Conservation (phyloP, 2,329 filamentous ascomycete species). For the Microcyclospora tardicrescens region DNA sequence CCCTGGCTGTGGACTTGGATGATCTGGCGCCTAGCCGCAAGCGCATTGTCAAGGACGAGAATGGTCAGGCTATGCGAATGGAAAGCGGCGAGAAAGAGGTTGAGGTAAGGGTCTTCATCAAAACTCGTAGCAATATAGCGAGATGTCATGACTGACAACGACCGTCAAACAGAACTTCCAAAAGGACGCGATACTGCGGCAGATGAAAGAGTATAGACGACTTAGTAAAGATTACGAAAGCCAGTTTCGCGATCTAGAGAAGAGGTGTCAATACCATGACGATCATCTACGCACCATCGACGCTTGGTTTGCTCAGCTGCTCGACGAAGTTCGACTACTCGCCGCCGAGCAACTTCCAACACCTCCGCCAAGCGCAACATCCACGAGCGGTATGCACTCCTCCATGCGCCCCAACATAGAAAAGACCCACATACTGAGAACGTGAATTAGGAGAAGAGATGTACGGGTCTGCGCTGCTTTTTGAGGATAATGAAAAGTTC, state of each 20-base stretch:
- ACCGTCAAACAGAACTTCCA: slow-evolving; percentile 54
- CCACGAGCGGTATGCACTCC: slow-evolving; percentile 17
- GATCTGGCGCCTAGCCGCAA: slow-evolving; percentile 83
- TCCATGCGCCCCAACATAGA: slow-evolving; percentile 10
- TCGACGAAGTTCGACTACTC: slow-evolving; percentile 36
- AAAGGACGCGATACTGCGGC: slow-evolving; percentile 92
- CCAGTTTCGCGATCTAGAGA: slow-evolving; percentile 67
- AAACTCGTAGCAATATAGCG: neutral
- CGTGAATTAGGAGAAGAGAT: slow-evolving; percentile 20
- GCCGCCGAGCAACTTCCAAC: slow-evolving; percentile 25
- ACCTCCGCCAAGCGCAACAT: slow-evolving; percentile 17
- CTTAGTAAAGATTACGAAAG: slow-evolving; percentile 72
- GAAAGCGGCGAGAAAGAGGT: slow-evolving; percentile 53
- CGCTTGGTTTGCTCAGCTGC: slow-evolving; percentile 76
- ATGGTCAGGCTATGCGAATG: slow-evolving; percentile 56
- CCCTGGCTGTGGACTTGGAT: slow-evolving; percentile 65
- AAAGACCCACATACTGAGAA: slow-evolving; percentile 19
- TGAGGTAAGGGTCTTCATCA: slow-evolving; percentile 46
- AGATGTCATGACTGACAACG: no score
- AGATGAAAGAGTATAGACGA: slow-evolving; percentile 96
- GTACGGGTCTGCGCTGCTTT: slow-evolving; percentile 41
- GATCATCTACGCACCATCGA: slow-evolving; percentile 86
- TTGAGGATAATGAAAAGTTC: slow-evolving; percentile 48
- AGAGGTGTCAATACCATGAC: slow-evolving; percentile 69
- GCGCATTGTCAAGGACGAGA: slow-evolving; percentile 65